Base-by-base conservation (phyloP, 2,329 filamentous ascomycete genomes). In the Neospermospora avenae region DNA sequence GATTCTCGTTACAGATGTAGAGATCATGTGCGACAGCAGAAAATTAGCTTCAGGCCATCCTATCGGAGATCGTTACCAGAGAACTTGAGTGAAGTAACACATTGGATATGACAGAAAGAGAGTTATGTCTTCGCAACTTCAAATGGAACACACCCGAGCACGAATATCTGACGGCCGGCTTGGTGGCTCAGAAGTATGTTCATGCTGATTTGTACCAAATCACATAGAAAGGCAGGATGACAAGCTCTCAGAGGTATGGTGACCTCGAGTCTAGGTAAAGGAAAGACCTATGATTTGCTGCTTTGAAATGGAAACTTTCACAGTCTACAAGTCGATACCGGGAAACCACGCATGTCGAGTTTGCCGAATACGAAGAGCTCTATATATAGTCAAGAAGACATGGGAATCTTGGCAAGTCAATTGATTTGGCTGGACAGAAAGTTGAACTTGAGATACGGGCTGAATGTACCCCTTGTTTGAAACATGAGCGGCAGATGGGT, bases 401-500 rank as follows among this genome's bases (percentile, higher is more conserved):
- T 54, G 22, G 37, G 14, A 54, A 41, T 41, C 18, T 11, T 51
- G 16, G 35, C n/a, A 22, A 18, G 4, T 20, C 34, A 13, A 18
- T 37, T 34, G 35, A 13, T 20, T 14, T 31, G 18, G 22, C 20
- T 39, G 18, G 39, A 37, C 25, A 13, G 31, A n/a, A 37, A 3
- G 31, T 34, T 52, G 34, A 52, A 52, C 18, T 39, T n/a, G 41
- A 54, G 28, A 25, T 54, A 16, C 13, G 48, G 34, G 52, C 44
- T 52, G 54, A 55, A 58, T 28, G 39, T 48, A 44, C 31, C 56
- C 44, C 53, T 54, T 57, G 48, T 13, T 22, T 59, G 57, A 48
- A 55, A 49, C 49, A n/a, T 42, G 4, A 37, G 28, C 59, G 60
- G 63, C 55, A 67, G 51, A 64, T 61, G 61, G 60, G 62, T 59